Percentiles rank a stretch among this genome's conserved stretches.
Evolutionary conservation across 371 early-diverging fungal genomes (phyloP).

Genomic region (Mortierella sp.): DNA sequence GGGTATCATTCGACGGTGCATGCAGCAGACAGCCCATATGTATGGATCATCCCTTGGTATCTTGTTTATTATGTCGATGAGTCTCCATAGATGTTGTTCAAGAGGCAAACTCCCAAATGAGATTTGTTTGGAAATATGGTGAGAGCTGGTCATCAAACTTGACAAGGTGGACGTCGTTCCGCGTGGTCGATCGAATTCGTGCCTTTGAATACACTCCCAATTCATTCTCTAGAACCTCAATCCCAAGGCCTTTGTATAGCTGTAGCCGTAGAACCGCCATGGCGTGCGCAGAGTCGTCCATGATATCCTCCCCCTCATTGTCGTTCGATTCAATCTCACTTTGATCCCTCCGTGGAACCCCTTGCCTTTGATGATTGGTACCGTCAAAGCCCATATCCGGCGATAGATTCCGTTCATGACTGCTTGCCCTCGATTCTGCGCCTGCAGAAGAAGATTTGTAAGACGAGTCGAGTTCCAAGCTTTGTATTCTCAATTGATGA

Average conservation of each 20-base stretch:
- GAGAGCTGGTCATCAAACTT: slow-evolving; percentile 46
- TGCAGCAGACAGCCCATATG: no score
- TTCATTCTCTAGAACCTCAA: slow-evolving; percentile 50
- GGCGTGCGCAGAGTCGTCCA: slow-evolving; percentile 40
- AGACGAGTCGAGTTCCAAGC: slow-evolving; percentile 25
- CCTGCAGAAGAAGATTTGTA: neutral
- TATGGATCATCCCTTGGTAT: no score
- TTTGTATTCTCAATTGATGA: slow-evolving; percentile 28
- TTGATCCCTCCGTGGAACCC: neutral
- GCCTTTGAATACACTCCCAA: slow-evolving; percentile 39
- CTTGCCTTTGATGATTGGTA: neutral
- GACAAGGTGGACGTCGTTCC: slow-evolving; percentile 44
- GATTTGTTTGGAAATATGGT: slow-evolving; percentile 43
- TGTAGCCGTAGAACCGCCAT: slow-evolving; percentile 44
- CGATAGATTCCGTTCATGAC: slow-evolving; percentile 1
- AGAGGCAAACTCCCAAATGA: slow-evolving; percentile 53
- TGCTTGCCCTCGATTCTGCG: neutral
- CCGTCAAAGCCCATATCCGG: neutral
- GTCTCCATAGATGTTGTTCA: no score
- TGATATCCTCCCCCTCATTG: slow-evolving; percentile 20
- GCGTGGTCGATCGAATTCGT: slow-evolving; percentile 15
- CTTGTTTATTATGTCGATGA: no score
- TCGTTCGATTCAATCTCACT: slow-evolving; percentile 21
- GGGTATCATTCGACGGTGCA: no score
- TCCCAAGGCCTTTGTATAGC: slow-evolving; percentile 44